phyloP scores from a whole-genome alignment of 805 yeast species.

The Spathaspora sp. region DNA sequence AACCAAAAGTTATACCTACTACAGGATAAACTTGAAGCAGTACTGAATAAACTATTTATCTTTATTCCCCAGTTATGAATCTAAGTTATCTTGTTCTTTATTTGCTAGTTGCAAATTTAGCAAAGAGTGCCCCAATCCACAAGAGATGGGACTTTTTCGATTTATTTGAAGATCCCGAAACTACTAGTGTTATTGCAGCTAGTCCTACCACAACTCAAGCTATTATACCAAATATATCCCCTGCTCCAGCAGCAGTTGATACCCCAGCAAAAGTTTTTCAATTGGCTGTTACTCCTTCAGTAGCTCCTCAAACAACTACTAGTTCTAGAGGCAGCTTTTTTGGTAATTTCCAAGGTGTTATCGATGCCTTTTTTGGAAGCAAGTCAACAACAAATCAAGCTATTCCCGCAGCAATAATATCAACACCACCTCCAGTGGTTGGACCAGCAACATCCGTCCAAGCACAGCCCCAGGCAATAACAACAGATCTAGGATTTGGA shows the following conservation, averaged over 20 bases:
- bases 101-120: background rate
- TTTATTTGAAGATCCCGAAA: constrained; percentile 2
- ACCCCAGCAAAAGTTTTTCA: background rate
- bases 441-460: constrained; percentile 22
- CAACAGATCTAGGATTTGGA: background rate
- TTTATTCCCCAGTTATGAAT: constrained; percentile 1
- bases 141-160: constrained; percentile 6
- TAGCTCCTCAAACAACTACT: constrained; percentile 4
- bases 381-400: background rate
- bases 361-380: constrained; percentile 11
- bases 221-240: background rate
- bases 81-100: constrained; percentile 2
- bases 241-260: constrained; percentile 14
- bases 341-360: constrained; percentile 1
- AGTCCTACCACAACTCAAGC: background rate
- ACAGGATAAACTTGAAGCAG: background rate
- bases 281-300: constrained; percentile 1
- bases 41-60: background rate
- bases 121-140: constrained; percentile 6
- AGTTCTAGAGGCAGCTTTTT: constrained; percentile 1
- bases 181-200: constrained; percentile 1
- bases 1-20: background rate
- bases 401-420: background rate
- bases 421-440: constrained; percentile 15
- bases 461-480: constrained; percentile 5